Conservation (phyloP, 495 filamentous ascomycete species). For the Recurvomyces mirabilis region DNA sequence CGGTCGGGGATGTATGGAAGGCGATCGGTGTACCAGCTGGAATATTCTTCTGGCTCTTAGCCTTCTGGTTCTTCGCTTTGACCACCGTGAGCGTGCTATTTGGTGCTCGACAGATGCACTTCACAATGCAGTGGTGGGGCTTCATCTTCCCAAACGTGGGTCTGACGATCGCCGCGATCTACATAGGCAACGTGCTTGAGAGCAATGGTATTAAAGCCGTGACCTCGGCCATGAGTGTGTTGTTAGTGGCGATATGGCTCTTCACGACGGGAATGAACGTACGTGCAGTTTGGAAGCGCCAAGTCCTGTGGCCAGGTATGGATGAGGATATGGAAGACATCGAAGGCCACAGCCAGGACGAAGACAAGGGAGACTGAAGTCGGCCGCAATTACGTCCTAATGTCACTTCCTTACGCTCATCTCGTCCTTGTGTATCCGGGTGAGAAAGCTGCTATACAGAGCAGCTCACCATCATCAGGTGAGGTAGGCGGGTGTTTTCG, state of each 20-base stretch:
- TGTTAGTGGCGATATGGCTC: constrained; percentile 15
- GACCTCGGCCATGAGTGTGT: constrained; percentile 4
- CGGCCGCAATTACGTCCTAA: too few relatives aligned
- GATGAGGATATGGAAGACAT: constrained; percentile 26
- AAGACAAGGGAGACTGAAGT: too few relatives aligned
- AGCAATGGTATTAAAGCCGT: constrained; percentile 35
- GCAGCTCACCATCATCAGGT: too few relatives aligned
- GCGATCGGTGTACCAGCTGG: constrained; percentile 24
- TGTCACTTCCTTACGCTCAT: too few relatives aligned
- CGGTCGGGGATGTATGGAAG: constrained; percentile 3
- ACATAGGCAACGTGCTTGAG: constrained; percentile 33
- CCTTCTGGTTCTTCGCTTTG: constrained; percentile 61
- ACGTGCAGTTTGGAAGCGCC: constrained; percentile 8
- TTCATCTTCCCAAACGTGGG: constrained; percentile 52
- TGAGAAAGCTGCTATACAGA: too few relatives aligned
- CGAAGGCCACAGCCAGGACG: too few relatives aligned
- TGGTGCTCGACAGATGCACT: constrained; percentile 41
- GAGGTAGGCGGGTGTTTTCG: too few relatives aligned
- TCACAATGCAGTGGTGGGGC: constrained; percentile 46
- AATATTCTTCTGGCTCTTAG: constrained; percentile 58
- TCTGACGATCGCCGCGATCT: constrained; percentile 42
- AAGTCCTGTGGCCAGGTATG: constrained; percentile 18
- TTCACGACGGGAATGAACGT: constrained; percentile 10
- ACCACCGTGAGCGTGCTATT: constrained; percentile 43
- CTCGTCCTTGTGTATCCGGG: too few relatives aligned